Percentiles rank a stretch among this genome's conserved stretches.
These are phyloP conservation scores for Lepidium aucheri DNA, from an alignment of 345 rosid species.

Conservation along the genomic window DNA sequence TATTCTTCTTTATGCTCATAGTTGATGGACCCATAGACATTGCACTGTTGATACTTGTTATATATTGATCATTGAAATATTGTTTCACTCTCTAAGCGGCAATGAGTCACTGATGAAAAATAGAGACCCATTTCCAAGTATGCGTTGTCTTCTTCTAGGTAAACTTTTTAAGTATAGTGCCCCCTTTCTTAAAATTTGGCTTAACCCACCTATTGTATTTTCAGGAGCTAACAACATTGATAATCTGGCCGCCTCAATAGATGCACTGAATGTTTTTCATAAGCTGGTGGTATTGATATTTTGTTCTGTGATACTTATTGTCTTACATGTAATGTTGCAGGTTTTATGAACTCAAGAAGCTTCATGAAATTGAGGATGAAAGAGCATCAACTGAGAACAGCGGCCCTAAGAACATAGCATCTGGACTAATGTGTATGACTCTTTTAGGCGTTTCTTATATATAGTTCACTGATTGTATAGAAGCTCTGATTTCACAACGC, in stretches of 20 bases:
- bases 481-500: not conserved
- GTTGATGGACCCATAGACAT: not conserved
- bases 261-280: conserved; percentile 58
- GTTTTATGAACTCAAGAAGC: conserved; percentile 64
- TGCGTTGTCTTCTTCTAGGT: conserved; percentile 84
- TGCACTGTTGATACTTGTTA: not conserved
- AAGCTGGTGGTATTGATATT: conserved; percentile 54
- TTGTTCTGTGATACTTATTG: not conserved
- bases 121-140: conserved; percentile 48
- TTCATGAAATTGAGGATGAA: conserved; percentile 80
- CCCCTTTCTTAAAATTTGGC: conserved; percentile 10
- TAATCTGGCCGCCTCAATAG: conserved; percentile 60
- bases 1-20: conserved; percentile 3
- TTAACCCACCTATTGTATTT: not conserved
- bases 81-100: conserved; percentile 37
- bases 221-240: conserved; percentile 64
- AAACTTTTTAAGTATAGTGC: conserved; percentile 13
- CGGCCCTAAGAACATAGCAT: conserved; percentile 77
- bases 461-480: not conserved
- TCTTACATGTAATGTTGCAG: conserved; percentile 28
- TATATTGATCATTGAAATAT: not conserved
- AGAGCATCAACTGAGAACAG: conserved; percentile 38
- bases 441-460: not conserved
- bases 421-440: conserved; percentile 63
- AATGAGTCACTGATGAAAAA: conserved; percentile 30